Conservation (phyloP, 495 filamentous ascomycete species). For the Podospora pseudopauciseta region DNA sequence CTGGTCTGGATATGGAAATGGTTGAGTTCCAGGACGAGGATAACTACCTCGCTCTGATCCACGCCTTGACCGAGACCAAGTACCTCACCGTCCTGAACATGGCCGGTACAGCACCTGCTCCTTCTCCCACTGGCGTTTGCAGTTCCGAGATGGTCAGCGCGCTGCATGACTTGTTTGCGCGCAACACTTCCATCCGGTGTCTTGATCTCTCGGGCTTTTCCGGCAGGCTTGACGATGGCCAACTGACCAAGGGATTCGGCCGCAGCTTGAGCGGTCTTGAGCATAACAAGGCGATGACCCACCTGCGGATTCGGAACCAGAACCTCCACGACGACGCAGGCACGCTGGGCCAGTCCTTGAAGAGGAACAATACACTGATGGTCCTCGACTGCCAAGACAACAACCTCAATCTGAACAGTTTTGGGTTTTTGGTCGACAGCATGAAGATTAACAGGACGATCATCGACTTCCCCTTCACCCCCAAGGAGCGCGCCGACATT, state of each 20-base stretch:
- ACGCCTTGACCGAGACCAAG: conserved; percentile 67
- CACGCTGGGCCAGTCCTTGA: conserved; percentile 48
- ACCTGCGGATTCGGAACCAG: conserved; percentile 69
- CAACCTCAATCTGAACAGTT: conserved; percentile 38
- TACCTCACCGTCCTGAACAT: conserved; percentile 80
- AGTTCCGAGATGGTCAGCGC: conserved; percentile 68
- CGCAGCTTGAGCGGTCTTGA: conserved; percentile 72
- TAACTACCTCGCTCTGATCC: conserved; percentile 69
- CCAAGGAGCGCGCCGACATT: conserved; percentile 21
- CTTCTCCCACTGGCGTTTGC: conserved; percentile 51
- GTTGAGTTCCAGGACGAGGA: conserved; percentile 76
- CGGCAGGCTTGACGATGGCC: conserved; percentile 79
- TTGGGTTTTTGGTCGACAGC: conserved; percentile 32
- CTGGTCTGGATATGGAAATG: conserved; percentile 74
- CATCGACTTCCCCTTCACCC: conserved; percentile 28
- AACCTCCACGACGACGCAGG: conserved; percentile 45
- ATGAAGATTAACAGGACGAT: conserved; percentile 28
- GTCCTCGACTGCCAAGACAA: conserved; percentile 43
- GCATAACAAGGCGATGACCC: conserved; percentile 67
- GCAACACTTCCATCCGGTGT: conserved; percentile 71
- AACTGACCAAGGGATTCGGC: conserved; percentile 78
- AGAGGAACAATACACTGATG: conserved; percentile 25
- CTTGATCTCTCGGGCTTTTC: conserved; percentile 88
- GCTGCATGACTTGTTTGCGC: conserved; percentile 71
- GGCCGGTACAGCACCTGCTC: conserved; percentile 79